Base-by-base conservation (phyloP, 768 basidiomycete genomes). In the Rhodotorula babjevae region DNA sequence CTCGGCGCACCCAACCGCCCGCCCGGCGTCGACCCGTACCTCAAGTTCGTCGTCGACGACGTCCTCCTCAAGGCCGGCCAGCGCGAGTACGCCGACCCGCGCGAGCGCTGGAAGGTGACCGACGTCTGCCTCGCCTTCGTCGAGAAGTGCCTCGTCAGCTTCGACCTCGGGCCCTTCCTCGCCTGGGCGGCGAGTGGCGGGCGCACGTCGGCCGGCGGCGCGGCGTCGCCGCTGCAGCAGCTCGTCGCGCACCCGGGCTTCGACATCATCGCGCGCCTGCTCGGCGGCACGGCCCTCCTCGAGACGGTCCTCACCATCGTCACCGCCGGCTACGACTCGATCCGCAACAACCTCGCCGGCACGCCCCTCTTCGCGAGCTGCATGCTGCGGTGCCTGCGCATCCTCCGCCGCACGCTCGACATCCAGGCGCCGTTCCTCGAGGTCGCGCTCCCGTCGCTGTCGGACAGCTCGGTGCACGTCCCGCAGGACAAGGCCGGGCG, bases 361-460 rank as follows among this genome's bases (percentile, higher is more conserved):
- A 91, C 79, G 85, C 70, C 88, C 0, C 87, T 85, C 79, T 91
- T 91, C 82, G 84, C 85, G 47, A 85, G 85, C 60, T 90, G 90
- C 8, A 89, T 96, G 73, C 82, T 88, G 29, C 89, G 93, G 23
- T 86, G 91, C 14, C 83, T 98, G 49, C 84, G 93, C 65, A 91
- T 95, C 73, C 84, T 92, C 25, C 86, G 88, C 72, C 88, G 92
- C 2, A 85, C 90, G 0, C 83, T 97, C 68, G 90, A 93, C 73
- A 85, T 92, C 40, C 93, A 98, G 78, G 88, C 90, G 62, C 85
- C 92, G 67, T 96, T 94, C 84, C 84, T 93, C 55, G 93, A 97
- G 66, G 88, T 93, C 33, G 86, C 95, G 61, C 82, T 95, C 7
- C 92, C 92, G 4, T 82, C 89, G 31, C 85, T 94, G 15, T 83